Conservation (phyloP, 768 basidiomycete species). For the Suillus weaverae region DNA sequence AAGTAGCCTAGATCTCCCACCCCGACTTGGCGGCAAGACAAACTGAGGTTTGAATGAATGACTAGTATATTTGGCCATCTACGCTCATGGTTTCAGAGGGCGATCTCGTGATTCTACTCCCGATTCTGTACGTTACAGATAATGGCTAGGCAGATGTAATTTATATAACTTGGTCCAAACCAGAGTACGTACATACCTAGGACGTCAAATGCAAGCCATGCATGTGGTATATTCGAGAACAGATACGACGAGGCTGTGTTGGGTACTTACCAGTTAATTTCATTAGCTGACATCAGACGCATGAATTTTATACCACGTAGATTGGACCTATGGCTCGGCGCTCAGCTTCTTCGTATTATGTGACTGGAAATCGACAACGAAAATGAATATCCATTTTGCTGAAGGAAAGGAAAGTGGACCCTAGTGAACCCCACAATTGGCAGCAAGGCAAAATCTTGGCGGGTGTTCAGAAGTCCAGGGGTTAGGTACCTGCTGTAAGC, state of each 20-base stretch:
- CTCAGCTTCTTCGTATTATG: background rate
- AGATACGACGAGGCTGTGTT: background rate
- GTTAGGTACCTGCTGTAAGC: background rate
- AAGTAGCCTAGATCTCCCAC: background rate
- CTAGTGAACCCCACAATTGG: background rate
- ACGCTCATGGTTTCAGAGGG: background rate
- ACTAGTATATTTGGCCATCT: too few species aligned
- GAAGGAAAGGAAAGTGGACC: background rate
- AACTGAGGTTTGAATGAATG: background rate
- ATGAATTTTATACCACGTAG: background rate
- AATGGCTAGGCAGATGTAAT: background rate
- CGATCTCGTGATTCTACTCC: background rate
- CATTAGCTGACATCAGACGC: too few species aligned
- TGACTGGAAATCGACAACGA: background rate
- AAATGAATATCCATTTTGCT: background rate
- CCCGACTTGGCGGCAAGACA: background rate
- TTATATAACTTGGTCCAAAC: background rate
- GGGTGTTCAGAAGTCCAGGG: background rate
- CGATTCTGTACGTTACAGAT: background rate
- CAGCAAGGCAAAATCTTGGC: background rate
- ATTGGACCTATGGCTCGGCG: too few species aligned
- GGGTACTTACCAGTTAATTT: too few species aligned
- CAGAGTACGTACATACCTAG: background rate
- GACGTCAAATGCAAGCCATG: background rate
- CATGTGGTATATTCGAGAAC: background rate